phyloP scores from a whole-genome alignment of 2,329 filamentous ascomycete species.

The Epichloe scottii region DNA sequence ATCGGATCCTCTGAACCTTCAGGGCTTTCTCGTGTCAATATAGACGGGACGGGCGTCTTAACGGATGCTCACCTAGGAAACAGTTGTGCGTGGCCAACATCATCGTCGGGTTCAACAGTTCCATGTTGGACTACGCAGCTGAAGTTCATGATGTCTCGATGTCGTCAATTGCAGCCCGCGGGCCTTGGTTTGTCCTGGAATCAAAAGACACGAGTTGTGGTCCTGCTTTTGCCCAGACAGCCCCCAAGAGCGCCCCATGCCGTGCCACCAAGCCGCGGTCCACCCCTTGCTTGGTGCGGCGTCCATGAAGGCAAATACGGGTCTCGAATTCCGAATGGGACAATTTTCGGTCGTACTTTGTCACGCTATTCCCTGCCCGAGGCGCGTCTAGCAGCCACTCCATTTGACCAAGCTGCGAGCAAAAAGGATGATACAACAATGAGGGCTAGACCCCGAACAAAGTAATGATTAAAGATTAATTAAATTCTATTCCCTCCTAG shows the following conservation, averaged over 20 bases:
- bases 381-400: slow-evolving; percentile 3
- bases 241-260: background rate
- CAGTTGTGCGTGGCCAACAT: background rate
- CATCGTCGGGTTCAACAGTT: background rate
- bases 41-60: too few species aligned
- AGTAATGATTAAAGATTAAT: too few species aligned
- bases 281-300: background rate
- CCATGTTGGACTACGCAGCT: background rate
- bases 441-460: too few species aligned
- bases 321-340: slow-evolving; percentile 14
- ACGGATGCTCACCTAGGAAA: background rate
- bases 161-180: background rate
- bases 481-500: too few species aligned
- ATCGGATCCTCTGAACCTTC: too few species aligned
- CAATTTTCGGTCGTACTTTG: slow-evolving; percentile 23
- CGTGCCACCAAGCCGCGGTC: background rate
- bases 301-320: slow-evolving; percentile 1
- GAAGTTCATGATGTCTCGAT: background rate
- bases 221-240: too few species aligned
- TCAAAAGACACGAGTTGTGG: background rate
- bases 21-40: too few species aligned
- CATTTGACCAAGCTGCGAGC: slow-evolving; percentile 12
- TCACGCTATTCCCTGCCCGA: slow-evolving; percentile 13
- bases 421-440: too few species aligned
- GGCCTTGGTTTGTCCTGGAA: background rate